Evolutionary conservation across 495 filamentous ascomycete genomes (phyloP), one percentile per base, ranked within the genome.

Genomic region (Ramalina peruviana): DNA sequence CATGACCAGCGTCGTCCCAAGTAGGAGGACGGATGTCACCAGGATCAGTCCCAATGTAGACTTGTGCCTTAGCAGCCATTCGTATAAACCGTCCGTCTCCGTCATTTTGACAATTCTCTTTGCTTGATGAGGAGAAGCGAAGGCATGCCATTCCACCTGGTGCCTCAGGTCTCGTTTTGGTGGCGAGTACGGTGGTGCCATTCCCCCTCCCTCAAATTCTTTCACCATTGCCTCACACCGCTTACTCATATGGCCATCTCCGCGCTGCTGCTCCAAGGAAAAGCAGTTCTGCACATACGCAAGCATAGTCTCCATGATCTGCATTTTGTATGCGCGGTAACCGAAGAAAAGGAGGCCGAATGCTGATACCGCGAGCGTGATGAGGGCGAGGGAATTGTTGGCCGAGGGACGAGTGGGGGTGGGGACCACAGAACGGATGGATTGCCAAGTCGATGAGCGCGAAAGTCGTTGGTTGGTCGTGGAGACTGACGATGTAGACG

Each of bases 281-380:
- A 12, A 27, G 45, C 45, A 48, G 20, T 16, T 48, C n/a, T 48
- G 25, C 17, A 48, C n/a, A 17, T 36, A 36, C 12, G 10, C n/a
- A 17, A 11, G 23, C 23, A 20, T 13, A 6, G 16, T 6, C 5
- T 15, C 45, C 19, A 23, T n/a, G 15, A 48, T 40, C n/a, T 38
- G 19, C 20, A 55, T 39, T 23, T 43, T 48, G 20, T 51, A 51
- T 13, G 38, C 27, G 21, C 49, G 54, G 15, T 37, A 46, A 1
- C 49, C 49, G 21, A 55, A 41, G 13, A 41, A 40, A 1, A 55
- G 43, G 20, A 55, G 25, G 13, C 53, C 48, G 41, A 45, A 33
- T 25, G 50, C 38, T 16, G 48, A 40, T 20, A 51, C 49, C 15
- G 43, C 54, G 3, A 55, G 30, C 2, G 21, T 40, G 27, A 53